Percentiles rank a stretch among this genome's conserved stretches.
These are phyloP conservation scores for Neobulgaria alba DNA, from an alignment of 2,329 filamentous ascomycete species.

Conservation along the genomic window DNA sequence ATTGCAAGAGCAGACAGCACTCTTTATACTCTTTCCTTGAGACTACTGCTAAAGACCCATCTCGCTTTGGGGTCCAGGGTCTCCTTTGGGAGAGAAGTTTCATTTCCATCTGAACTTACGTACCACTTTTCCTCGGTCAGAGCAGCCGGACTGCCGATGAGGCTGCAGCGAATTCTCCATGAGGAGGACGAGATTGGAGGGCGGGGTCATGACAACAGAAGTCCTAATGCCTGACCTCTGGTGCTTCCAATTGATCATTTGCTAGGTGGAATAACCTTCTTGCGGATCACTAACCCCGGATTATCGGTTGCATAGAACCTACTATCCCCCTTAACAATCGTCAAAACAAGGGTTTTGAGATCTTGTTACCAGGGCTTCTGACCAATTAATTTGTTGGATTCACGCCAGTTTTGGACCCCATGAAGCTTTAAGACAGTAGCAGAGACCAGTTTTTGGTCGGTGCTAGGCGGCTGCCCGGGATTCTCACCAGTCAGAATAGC, in stretches of 20 bases:
- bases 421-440: no score
- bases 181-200: background rate
- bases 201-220: background rate
- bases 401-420: no score
- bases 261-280: background rate
- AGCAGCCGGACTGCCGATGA: background rate
- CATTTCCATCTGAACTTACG: background rate
- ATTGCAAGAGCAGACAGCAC: background rate
- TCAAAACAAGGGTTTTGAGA: no score
- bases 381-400: no score
- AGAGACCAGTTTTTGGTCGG: no score
- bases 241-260: background rate
- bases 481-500: no score
- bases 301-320: background rate
- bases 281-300: background rate
- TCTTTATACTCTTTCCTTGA: background rate
- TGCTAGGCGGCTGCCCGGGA: no score
- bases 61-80: no score
- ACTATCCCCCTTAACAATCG: no score
- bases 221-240: background rate
- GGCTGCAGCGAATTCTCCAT: background rate
- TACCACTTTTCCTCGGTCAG: background rate
- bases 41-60: no score
- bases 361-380: no score
- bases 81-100: background rate